Base-by-base conservation (phyloP, 768 basidiomycete species). In the Tricholoma flavovirens region DNA sequence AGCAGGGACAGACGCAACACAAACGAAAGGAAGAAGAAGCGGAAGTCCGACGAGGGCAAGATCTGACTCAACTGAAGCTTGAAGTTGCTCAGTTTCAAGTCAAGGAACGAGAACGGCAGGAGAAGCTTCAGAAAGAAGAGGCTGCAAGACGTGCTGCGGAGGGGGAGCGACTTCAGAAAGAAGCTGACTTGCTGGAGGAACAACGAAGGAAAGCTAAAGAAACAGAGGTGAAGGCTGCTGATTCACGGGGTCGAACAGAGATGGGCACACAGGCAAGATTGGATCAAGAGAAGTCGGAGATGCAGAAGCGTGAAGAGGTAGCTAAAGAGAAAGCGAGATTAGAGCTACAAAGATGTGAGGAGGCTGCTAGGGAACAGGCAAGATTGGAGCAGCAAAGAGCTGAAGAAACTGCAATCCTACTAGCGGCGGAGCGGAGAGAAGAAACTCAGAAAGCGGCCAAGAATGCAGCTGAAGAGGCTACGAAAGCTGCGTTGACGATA, bases 61-160 rank as follows among this genome's bases (percentile, higher is more conserved):
- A 61, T 43, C 26, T 51, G 21, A 49, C 51, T 12, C 17, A 51
- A 7, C 53, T 32, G 33, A 57, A 56, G 24, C 38, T 48, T 10
- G 58, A 59, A 35, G 54, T 42, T n/a, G 29, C 49, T 7, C 38
- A 22, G 35, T 59, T 56, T 10, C 59, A 57, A 14, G 49, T 48
- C 14, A 40, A 30, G 51, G 57, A 60, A 8, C 54, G 36, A 15
- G 43, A 55, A 46, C 56, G 42, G 3, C n/a, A 51, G 14, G 53
- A 56, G 15, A 32, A 6, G 10, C 30, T 33, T 11, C 33, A 45
- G 46, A 24, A 19, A n/a, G 51, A 56, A 22, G 58, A 52, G 10
- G 22, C 26, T 17, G 5, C 49, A 1, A 49, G 40, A 4, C 49
- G 30, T 9, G 29, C 51, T 26, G 40, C 46, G 7, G 55, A 56